Evolutionary conservation across 768 basidiomycete genomes (phyloP).

Genomic region (Collybia sp.): DNA sequence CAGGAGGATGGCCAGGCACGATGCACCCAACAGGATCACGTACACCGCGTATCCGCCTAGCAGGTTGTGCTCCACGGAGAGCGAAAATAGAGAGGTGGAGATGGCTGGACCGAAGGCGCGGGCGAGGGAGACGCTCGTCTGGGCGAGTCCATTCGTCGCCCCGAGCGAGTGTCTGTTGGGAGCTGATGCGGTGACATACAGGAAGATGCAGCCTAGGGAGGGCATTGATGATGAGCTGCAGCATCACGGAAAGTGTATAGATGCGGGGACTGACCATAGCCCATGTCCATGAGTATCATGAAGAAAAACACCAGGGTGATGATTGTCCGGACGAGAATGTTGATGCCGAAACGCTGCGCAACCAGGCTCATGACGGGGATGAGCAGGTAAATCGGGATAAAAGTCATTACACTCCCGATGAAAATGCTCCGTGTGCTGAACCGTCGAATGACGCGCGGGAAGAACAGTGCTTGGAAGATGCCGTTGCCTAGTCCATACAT

Average conservation of each 20-base stretch:
- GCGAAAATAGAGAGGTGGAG: slow-evolving; percentile 46
- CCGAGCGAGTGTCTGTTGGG: slow-evolving; percentile 47
- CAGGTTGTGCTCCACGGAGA: slow-evolving; percentile 42
- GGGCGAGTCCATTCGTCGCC: slow-evolving; percentile 45
- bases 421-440: slow-evolving; percentile 45
- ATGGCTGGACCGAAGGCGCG: slow-evolving; percentile 46
- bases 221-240: neutral
- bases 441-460: slow-evolving; percentile 37
- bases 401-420: slow-evolving; percentile 28
- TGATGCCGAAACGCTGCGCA: neutral
- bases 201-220: slow-evolving; percentile 38
- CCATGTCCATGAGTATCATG: neutral
- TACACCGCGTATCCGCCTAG: slow-evolving; percentile 45
- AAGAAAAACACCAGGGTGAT: neutral
- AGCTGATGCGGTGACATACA: slow-evolving; percentile 45
- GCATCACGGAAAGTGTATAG: neutral
- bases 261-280: neutral
- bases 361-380: neutral
- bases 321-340: neutral
- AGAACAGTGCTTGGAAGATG: slow-evolving; percentile 41
- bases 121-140: slow-evolving; percentile 37
- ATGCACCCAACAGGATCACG: slow-evolving; percentile 26
- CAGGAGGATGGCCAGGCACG: slow-evolving; percentile 24
- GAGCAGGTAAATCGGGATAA: slow-evolving; percentile 27
- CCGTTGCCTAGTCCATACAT: slow-evolving; percentile 45